These are phyloP conservation scores for Pleurotus ostreatus DNA, from an alignment of 768 basidiomycete species.

Conservation along the genomic window DNA sequence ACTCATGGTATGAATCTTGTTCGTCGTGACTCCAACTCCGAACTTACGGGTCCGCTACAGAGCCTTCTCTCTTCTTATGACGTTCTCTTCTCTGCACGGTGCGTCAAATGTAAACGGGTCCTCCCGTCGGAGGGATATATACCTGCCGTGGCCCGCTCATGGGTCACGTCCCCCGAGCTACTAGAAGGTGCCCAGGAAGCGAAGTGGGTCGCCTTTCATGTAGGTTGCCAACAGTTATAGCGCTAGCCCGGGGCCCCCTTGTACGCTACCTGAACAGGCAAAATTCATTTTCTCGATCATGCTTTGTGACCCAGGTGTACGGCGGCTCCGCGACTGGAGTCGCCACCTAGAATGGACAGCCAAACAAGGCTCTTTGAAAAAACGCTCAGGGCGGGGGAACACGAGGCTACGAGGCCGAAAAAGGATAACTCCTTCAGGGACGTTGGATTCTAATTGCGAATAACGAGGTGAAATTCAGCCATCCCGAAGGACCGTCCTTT, in stretches of 20 bases:
- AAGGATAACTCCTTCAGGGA: background rate
- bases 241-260: background rate
- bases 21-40: background rate
- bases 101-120: conserved; percentile 59
- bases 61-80: conserved; percentile 52
- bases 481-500: background rate
- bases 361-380: no score
- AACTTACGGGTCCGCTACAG: conserved; percentile 23
- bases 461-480: background rate
- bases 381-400: background rate
- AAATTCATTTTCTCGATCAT: background rate
- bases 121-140: conserved; percentile 67
- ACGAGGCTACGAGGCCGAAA: background rate
- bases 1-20: conserved; percentile 38
- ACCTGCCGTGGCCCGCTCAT: conserved; percentile 64
- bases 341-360: background rate
- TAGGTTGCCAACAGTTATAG: conserved; percentile 12
- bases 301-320: background rate
- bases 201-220: conserved; percentile 51
- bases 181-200: conserved; percentile 23
- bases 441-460: background rate
- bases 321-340: background rate
- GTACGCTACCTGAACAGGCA: background rate
- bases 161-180: conserved; percentile 26
- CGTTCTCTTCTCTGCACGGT: conserved; percentile 58